Evolutionary conservation across 2,329 filamentous ascomycete genomes (phyloP), one percentile per base, ranked within the genome.

Genomic region (Teratosphaeria epicoccoides): DNA sequence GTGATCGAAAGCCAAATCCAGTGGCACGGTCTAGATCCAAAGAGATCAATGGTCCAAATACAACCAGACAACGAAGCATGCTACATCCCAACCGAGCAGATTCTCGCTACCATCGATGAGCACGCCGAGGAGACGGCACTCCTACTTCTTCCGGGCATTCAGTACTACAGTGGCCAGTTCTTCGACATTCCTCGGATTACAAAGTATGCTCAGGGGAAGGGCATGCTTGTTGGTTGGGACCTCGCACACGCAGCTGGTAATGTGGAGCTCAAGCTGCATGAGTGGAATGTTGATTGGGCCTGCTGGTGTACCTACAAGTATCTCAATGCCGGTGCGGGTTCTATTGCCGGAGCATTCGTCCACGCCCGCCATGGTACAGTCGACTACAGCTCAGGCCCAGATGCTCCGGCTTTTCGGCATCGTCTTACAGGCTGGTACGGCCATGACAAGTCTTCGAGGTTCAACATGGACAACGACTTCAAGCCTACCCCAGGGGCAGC

Each of bases 281-380:
- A 91, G 59, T 95, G 89, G 89, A 78, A 86, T 59, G 88, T 94
- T 24, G 89, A 95, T 67, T 95, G 94, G 63, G 89, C 89, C 11
- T 87, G 81, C 54, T 95, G 89, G 89, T 95, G 89, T 69, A 90
- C 84, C 14, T 95, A 95, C 76, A 95, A 95, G 73, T 95, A 95
- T 72, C 79, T 95, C 68, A 95, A 94, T 65, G 82, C 83, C n/a
- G 89, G 89, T 0, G 87, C 89, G 0, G 89, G 89, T 3, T 78
- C 83, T 11, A 94, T 94, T 57, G 87, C 81, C 1, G 88, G 85
- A 0, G 74, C 85, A 0, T 95, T 89, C 59, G 84, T 95, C 5
- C 88, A 95, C 66, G 81, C 87, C 63, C 76, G 73, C 37, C 85
- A 94, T 64, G 82, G 84, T 43, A 68, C 66, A 24, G 81, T 85